Conservation (phyloP, 1,284 basidiomycete genomes). For the Omphalotus olearius region DNA sequence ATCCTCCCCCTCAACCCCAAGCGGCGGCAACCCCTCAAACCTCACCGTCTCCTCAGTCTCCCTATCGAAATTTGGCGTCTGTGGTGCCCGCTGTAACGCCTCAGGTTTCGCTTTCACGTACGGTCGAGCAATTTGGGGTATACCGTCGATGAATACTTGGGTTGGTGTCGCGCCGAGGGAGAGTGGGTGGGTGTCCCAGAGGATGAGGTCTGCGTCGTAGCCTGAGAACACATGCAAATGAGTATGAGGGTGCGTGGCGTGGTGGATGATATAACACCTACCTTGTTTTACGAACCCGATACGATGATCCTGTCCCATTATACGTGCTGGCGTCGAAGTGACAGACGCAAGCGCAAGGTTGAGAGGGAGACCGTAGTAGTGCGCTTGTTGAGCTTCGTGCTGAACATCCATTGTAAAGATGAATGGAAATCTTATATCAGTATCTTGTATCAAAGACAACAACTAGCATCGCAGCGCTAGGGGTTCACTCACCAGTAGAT, state of each 20-base stretch:
- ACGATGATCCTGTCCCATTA: slow-evolving; percentile 78
- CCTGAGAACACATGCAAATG: too few relatives aligned
- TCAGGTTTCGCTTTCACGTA: slow-evolving; percentile 41
- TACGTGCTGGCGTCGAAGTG: slow-evolving; percentile 73
- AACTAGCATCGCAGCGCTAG: too few relatives aligned
- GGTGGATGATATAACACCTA: too few relatives aligned
- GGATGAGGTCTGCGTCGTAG: slow-evolving; percentile 42
- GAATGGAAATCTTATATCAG: too few relatives aligned
- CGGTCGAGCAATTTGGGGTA: slow-evolving; percentile 51
- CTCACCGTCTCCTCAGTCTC: slow-evolving; percentile 51
- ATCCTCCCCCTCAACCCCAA: slow-evolving; percentile 32
- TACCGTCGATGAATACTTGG: slow-evolving; percentile 72
- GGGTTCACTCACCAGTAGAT: slow-evolving; percentile 44
- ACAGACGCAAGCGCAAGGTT: slow-evolving; percentile 69
- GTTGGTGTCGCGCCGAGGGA: slow-evolving; percentile 67
- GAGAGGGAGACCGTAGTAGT: slow-evolving; percentile 65
- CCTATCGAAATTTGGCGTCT: slow-evolving; percentile 55
- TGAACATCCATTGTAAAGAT: too few relatives aligned
- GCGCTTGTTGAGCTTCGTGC: slow-evolving; percentile 85
- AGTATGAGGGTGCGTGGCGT: too few relatives aligned
- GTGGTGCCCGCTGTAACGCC: slow-evolving; percentile 43
- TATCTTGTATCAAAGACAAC: too few relatives aligned
- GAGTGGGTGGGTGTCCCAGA: slow-evolving; percentile 80
- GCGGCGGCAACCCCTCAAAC: slow-evolving; percentile 65
- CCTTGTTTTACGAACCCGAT: slow-evolving; percentile 73